phyloP scores from a whole-genome alignment of 1,284 basidiomycete species.

The Laetiporus sulphureus region DNA sequence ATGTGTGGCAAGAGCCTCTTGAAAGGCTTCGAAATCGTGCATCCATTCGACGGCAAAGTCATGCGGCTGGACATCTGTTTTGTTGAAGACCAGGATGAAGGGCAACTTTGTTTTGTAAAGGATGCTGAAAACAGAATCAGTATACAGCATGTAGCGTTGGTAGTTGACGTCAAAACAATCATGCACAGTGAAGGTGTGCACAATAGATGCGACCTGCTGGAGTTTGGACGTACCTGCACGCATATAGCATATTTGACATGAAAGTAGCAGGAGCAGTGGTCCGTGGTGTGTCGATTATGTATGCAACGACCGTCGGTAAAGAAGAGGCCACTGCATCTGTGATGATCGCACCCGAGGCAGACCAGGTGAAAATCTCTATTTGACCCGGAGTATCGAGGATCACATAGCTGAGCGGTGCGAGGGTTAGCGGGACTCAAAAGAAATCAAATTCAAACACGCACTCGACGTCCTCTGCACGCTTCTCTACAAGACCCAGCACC shows the following conservation, averaged over 20 bases:
- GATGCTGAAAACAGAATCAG: conserved; percentile 51
- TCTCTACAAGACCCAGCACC: conserved; percentile 89
- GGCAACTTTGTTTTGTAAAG: conserved; percentile 98
- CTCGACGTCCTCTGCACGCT: conserved; percentile 84
- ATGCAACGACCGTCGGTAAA: conserved; percentile 91
- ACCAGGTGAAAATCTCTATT: conserved; percentile 99
- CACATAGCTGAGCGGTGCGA: conserved; percentile 59
- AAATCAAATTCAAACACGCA: conserved; percentile 35
- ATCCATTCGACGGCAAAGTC: conserved; percentile 97
- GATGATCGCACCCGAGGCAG: conserved; percentile 96
- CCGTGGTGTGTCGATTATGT: conserved; percentile 96
- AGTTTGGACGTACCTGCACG: too few relatives aligned
- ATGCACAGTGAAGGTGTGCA: too few relatives aligned
- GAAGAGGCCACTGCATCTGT: conserved; percentile 96
- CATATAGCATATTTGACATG: conserved; percentile 99
- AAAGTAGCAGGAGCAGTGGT: conserved; percentile 96
- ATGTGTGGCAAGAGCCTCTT: conserved; percentile 64
- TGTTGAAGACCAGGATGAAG: conserved; percentile 98
- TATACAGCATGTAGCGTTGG: neutral
- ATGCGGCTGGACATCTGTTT: conserved; percentile 88
- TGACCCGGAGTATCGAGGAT: conserved; percentile 98
- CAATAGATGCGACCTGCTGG: too few relatives aligned
- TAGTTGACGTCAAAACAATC: neutral
- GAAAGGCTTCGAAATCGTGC: conserved; percentile 92
- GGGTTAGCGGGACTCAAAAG: neutral